phyloP scores from a whole-genome alignment of 2,329 filamentous ascomycete species.

The Pleurostoma richardsiae region DNA sequence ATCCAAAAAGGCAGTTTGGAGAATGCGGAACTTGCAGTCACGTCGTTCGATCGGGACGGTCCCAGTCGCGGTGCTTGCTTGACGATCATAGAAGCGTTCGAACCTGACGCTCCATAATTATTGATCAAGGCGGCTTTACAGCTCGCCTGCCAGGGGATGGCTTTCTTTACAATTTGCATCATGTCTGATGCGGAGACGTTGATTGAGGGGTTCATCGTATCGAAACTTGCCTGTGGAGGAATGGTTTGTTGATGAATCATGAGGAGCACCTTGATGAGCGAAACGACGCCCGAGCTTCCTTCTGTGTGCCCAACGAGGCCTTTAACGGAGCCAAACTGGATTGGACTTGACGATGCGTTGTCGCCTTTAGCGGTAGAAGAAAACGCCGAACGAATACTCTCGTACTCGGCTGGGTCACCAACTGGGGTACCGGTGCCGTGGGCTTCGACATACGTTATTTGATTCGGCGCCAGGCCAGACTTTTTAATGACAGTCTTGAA shows the following conservation, averaged over 20 bases:
- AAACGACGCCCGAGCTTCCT: slow-evolving; percentile 1
- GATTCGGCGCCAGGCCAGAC: slow-evolving; percentile 13
- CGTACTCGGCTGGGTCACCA: slow-evolving; percentile 28
- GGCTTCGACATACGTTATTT: slow-evolving; percentile 26
- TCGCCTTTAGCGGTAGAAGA: slow-evolving; percentile 15
- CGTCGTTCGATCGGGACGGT: too few species aligned
- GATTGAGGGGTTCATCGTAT: slow-evolving; percentile 8
- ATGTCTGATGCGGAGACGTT: slow-evolving; percentile 12
- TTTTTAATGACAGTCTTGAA: slow-evolving; percentile 22
- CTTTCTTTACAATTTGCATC: slow-evolving; percentile 11
- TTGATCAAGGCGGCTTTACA: slow-evolving; percentile 20
- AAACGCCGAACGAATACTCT: slow-evolving; percentile 21
- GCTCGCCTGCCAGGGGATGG: slow-evolving; percentile 12
- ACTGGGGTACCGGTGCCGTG: slow-evolving; percentile 39
- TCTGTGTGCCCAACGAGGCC: slow-evolving; percentile 3
- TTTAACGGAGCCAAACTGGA: slow-evolving; percentile 4
- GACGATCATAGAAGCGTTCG: slow-evolving; percentile 19
- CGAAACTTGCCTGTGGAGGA: slow-evolving; percentile 26
- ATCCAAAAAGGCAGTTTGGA: slow-evolving; percentile 1
- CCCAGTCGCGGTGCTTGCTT: not conserved
- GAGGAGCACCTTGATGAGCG: slow-evolving; percentile 24
- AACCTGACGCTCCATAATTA: slow-evolving; percentile 29
- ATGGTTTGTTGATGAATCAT: slow-evolving; percentile 18
- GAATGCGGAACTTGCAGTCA: too few species aligned
- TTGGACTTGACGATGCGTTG: slow-evolving; percentile 6